Evolutionary conservation across 2,329 filamentous ascomycete species (phyloP), one percentile per base, ranked within the genome.

Genomic region (Colletotrichum sp.): DNA sequence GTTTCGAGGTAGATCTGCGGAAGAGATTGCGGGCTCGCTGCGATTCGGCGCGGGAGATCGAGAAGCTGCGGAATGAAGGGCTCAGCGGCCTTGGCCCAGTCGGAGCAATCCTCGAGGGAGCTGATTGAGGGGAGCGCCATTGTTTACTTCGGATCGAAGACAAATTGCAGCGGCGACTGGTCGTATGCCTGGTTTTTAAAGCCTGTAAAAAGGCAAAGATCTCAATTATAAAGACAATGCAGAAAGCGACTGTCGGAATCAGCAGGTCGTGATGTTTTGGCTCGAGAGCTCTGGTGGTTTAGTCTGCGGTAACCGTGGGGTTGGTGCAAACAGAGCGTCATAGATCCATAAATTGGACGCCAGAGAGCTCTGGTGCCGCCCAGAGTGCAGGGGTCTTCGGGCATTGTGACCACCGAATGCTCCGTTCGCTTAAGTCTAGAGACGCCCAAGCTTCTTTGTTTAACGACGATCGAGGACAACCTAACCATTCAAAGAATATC

Each of bases 1-100:
- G 96, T 99, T 64, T 92, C 89, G 71, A 94, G 84, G 81, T 99
- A 99, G 73, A 98, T 86, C 63, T 92, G 87, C 80, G 92, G 89
- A 71, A 98, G 87, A 69, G 88, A 91, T 69, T 92, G 89, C 39
- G 90, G 85, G 82, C 91, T 92, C 78, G 89, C 89, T 78, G 92
- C 87, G 69, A 95, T 82, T 79, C 92, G 91, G 72, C 90, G 87
- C 13, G 95, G 95, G 36, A 98, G 89, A 80, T 92, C 88, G 82
- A 91, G 90, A 73, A 96, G 88, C 84, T 96, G 93, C 12, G 91
- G 88, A 62, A 95, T 82, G 84, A 92, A 98, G 12, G 96, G 96
- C 78, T 92, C 87, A 79, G 98, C 93, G 1, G 94, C 95, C 80
- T 92, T 91, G 79, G 89, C 87, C 85, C 93, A 98, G 84, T 96